Evolutionary conservation across 169 alveolate genomes (phyloP).

Genomic region (Perkinsus chesapeaki): DNA sequence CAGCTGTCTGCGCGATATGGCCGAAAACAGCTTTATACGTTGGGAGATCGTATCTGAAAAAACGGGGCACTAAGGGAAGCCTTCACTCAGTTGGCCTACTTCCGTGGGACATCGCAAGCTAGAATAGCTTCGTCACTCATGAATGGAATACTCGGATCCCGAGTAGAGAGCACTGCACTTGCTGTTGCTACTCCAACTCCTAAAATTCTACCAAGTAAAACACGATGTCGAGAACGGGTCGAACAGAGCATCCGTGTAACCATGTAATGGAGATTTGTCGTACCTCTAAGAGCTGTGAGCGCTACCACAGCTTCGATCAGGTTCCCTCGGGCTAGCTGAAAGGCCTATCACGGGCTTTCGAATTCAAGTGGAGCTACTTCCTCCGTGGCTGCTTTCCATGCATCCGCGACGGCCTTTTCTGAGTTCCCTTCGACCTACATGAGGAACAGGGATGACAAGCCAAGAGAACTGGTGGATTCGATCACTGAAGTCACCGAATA

Average conservation of each 20-base stretch:
- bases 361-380: too few relatives aligned
- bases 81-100: not conserved
- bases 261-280: too few relatives aligned
- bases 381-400: not conserved
- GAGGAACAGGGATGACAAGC: not conserved
- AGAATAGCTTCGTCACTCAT: not conserved
- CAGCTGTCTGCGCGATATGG: not conserved
- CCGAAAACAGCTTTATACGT: not conserved
- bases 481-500: too few relatives aligned
- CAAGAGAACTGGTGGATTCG: too few relatives aligned
- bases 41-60: not conserved
- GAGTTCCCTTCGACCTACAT: not conserved
- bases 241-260: too few relatives aligned
- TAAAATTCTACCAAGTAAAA: too few relatives aligned
- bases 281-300: not conserved
- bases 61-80: not conserved
- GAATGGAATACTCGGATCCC: not conserved
- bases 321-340: not conserved
- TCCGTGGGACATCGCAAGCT: not conserved
- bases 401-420: not conserved
- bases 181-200: conserved; percentile 1
- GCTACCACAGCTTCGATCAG: not conserved
- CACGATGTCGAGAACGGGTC: too few relatives aligned
- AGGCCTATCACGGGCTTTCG: too few relatives aligned
- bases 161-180: not conserved